A percentile compares a stretch with the other conserved stretches of the same genome.
Evolutionary conservation across 306 rosid genomes (phyloP).

Genomic region (Pueraria montana): DNA sequence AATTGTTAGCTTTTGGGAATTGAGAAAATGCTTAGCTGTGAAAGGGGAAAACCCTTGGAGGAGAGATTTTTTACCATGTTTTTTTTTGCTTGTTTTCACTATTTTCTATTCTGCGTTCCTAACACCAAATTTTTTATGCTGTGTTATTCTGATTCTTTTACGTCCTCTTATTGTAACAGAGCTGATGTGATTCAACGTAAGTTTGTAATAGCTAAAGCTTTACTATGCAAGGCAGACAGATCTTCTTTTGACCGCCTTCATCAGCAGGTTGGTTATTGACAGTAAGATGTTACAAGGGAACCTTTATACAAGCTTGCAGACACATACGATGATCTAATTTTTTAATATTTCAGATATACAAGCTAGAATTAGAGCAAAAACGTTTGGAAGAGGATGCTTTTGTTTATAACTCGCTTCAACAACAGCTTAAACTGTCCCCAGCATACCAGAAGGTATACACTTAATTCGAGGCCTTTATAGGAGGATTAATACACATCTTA

Average conservation of each 20-base stretch:
- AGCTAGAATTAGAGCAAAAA: slow-evolving; percentile 85
- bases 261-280: slow-evolving; percentile 77
- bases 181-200: slow-evolving; percentile 81
- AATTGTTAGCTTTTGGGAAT: not conserved
- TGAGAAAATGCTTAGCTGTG: slow-evolving; percentile 1
- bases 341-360: slow-evolving; percentile 72
- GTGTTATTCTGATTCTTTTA: slow-evolving; percentile 38
- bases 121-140: not conserved
- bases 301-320: slow-evolving; percentile 14
- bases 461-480: slow-evolving; percentile 16
- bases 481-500: not conserved
- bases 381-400: slow-evolving; percentile 90
- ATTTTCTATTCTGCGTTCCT: not conserved
- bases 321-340: slow-evolving; percentile 36
- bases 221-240: slow-evolving; percentile 82
- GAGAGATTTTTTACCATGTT: not conserved
- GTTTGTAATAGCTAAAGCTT: slow-evolving; percentile 84
- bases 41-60: not conserved
- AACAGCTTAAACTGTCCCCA: slow-evolving; percentile 92
- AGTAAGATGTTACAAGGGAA: slow-evolving; percentile 33
- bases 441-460: slow-evolving; percentile 85
- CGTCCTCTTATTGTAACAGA: slow-evolving; percentile 56
- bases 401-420: slow-evolving; percentile 91
- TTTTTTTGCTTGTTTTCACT: not conserved
- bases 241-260: slow-evolving; percentile 87